Evolutionary conservation across 192 early-diverging fungal species (phyloP), one percentile per base, ranked within the genome.

Genomic region (Coemansia sp.): DNA sequence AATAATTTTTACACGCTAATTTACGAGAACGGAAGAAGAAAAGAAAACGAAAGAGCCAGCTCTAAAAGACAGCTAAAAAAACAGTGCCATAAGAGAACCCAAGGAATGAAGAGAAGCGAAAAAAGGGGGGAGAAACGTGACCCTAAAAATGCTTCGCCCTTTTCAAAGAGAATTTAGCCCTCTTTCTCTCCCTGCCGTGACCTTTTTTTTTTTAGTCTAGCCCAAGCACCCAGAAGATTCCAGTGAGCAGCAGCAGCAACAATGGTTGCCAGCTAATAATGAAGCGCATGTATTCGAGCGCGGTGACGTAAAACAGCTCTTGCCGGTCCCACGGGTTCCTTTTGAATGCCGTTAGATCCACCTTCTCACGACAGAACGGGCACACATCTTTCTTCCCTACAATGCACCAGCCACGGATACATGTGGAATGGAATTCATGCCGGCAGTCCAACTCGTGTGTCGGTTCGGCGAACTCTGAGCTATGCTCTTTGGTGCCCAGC

Each of bases 321-420:
- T 78, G 80, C 42, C 62, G 64, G 48, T 81, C 80, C 80, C 80
- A 81, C 14, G 75, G 65, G 36, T 73, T 69, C 38, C 41, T 58
- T 40, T 56, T 66, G 38, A 81, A 74, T 34, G 36, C n/a, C 14
- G 63, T 58, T 8, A 76, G 37, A 40, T 81, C 76, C 30, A 79
- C 80, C 51, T 78, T 78, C 45, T 81, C 80, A 38, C 61, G 54
- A 48, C 80, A 81, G 40, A 69, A 74, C 34, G 80, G 80, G 32
- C 80, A 81, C 7, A 62, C 44, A n/a, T 77, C 70, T 18, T 62
- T 58, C 56, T 81, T 81, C 8, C 80, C 80, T 38, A 81, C 52
- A 3, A 81, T 62, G 34, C 75, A 76, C 80, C 80, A 81, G 15
- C 80, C 80, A 32, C 75, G 74, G 42, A 81, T 78, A 30, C 80